These are phyloP conservation scores for Collybia nuda DNA, from an alignment of 768 basidiomycete genomes.

Conservation along the genomic window DNA sequence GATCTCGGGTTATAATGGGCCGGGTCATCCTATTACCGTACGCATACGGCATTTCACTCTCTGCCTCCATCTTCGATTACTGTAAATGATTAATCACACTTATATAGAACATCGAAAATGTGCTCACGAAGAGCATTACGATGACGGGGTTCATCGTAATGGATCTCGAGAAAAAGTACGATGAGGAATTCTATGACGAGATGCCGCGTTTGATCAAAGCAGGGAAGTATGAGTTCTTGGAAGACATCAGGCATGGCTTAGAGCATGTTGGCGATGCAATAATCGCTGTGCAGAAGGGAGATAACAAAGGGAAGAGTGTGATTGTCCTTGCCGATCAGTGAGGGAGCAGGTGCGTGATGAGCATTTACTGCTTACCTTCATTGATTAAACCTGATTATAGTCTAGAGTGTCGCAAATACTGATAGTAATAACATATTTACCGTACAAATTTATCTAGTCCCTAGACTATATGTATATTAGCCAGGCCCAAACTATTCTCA, in stretches of 20 bases:
- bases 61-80: no score
- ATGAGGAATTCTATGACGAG: slow-evolving; percentile 25
- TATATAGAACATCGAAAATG: slow-evolving; percentile 27
- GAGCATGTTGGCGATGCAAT: slow-evolving; percentile 28
- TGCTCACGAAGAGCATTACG: slow-evolving; percentile 33
- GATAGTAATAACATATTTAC: no score
- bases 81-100: no score
- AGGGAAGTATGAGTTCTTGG: slow-evolving; percentile 29
- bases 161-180: slow-evolving; percentile 21
- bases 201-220: slow-evolving; percentile 27
- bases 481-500: no score
- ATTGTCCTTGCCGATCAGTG: slow-evolving; percentile 7
- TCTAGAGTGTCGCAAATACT: no score
- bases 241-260: slow-evolving; percentile 29
- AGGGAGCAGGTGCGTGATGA: no score
- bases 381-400: no score
- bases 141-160: slow-evolving; percentile 35
- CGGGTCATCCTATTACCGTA: neutral
- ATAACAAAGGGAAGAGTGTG: slow-evolving; percentile 24
- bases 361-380: no score
- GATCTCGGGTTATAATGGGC: slow-evolving; percentile 21
- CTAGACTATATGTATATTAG: no score
- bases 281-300: slow-evolving; percentile 28
- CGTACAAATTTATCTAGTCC: no score
- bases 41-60: slow-evolving; percentile 20